A percentile compares a stretch with the other conserved stretches of the same genome.
Evolutionary conservation across 495 filamentous ascomycete species (phyloP).

Genomic region (Paragyromitra xinjiangensis): DNA sequence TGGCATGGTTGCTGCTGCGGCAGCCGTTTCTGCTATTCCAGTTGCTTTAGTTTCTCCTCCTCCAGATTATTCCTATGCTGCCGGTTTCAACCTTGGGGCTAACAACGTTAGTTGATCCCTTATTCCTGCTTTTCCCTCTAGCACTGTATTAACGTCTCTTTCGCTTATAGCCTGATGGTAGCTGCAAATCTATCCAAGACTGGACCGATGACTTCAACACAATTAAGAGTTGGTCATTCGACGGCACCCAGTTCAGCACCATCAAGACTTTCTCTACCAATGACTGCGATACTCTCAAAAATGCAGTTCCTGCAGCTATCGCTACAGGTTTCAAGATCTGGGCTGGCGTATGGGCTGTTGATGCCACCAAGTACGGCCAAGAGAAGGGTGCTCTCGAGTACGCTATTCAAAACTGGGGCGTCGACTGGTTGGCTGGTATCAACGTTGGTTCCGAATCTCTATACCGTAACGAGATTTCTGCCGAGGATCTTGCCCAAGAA

Average conservation of each 20-base stretch:
- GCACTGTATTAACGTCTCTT: constrained; percentile 42
- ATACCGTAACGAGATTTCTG: constrained; percentile 67
- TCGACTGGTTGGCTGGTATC: constrained; percentile 80
- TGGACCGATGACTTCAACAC: constrained; percentile 76
- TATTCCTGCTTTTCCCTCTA: not conserved
- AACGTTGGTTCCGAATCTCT: constrained; percentile 91
- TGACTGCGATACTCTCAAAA: constrained; percentile 67
- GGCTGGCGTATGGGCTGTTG: constrained; percentile 64
- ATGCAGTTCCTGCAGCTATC: constrained; percentile 65
- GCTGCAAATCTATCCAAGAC: constrained; percentile 69
- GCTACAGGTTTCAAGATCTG: constrained; percentile 58
- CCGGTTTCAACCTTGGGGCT: constrained; percentile 87
- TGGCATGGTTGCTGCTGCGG: constrained; percentile 60
- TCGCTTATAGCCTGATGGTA: constrained; percentile 64
- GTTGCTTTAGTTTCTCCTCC: constrained; percentile 44
- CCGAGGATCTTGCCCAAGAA: constrained; percentile 45
- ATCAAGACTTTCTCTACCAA: constrained; percentile 75
- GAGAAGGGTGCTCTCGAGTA: constrained; percentile 81
- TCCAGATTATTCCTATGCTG: constrained; percentile 63
- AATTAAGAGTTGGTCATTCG: constrained; percentile 71
- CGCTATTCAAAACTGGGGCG: constrained; percentile 70
- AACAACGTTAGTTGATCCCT: constrained; percentile 55
- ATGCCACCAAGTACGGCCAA: constrained; percentile 68
- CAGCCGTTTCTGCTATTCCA: constrained; percentile 63
- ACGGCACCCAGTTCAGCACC: constrained; percentile 72